Percentiles rank a stretch among this genome's conserved stretches.
phyloP scores from a whole-genome alignment of 768 basidiomycete genomes.

The Russula emetica region DNA sequence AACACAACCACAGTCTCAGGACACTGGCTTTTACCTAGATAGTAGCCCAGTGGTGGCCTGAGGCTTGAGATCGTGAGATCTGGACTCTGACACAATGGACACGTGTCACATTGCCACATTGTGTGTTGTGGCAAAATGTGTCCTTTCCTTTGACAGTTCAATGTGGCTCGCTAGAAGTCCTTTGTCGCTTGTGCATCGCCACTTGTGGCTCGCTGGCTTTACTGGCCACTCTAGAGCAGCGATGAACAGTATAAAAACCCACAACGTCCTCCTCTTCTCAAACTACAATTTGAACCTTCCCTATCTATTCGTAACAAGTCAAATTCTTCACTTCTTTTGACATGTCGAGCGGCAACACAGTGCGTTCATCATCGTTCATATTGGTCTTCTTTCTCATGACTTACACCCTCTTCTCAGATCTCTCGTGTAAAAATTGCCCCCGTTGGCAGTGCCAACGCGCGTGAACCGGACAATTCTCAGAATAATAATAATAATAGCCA shows the following conservation, averaged over 20 bases:
- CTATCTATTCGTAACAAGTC: neutral
- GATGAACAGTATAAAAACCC: conserved; percentile 8
- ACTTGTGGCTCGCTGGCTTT: conserved; percentile 8
- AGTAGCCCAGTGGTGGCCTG: neutral
- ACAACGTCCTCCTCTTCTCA: neutral
- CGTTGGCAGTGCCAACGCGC: conserved; percentile 12
- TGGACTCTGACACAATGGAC: neutral
- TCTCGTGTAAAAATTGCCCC: neutral
- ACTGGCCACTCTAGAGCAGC: neutral
- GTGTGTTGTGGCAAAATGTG: conserved; percentile 3
- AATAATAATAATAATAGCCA: neutral
- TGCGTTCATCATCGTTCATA: neutral
- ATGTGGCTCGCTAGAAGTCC: conserved; percentile 4
- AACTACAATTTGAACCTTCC: neutral
- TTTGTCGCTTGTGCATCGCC: conserved; percentile 3
- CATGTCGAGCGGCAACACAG: conserved; percentile 14
- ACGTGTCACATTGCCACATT: neutral
- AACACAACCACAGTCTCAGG: neutral
- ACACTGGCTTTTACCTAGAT: neutral
- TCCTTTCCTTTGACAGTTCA: neutral
- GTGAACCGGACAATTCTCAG: neutral
- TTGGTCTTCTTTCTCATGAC: neutral
- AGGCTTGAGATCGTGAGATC: neutral
- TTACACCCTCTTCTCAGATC: neutral
- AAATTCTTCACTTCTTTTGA: neutral